Conservation (phyloP, 129 eudicot species). For the Daucus carota region DNA sequence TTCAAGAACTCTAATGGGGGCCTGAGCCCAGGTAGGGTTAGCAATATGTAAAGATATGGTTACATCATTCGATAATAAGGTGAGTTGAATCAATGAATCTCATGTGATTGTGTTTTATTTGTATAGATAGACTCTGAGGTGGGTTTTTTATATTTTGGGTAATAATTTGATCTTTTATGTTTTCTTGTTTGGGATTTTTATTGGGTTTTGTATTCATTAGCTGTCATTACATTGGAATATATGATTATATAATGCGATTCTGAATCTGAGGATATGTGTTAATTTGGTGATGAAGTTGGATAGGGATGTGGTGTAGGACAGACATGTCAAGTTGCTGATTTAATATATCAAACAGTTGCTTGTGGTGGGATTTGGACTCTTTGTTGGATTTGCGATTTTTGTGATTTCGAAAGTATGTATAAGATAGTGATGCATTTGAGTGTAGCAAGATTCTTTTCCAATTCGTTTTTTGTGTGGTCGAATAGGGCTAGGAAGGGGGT, state of each 20-base stretch:
- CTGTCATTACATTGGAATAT: neutral
- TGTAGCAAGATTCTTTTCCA: neutral
- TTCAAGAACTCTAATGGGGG: neutral
- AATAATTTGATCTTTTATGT: neutral
- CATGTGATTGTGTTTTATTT: neutral
- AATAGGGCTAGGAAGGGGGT: neutral
- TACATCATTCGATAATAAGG: neutral
- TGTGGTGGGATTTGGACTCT: conserved; percentile 9
- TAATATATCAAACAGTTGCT: neutral
- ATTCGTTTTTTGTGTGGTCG: neutral
- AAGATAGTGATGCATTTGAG: neutral
- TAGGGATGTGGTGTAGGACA: conserved; percentile 10
- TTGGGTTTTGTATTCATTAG: neutral
- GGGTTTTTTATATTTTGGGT: neutral
- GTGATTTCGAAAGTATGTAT: neutral
- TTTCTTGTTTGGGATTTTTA: neutral
- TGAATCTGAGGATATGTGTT: neutral
- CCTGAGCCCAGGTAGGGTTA: no score
- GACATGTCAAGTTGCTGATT: conserved; percentile 2
- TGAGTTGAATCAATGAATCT: neutral
- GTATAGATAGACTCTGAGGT: neutral
- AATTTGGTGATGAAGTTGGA: conserved; percentile 5
- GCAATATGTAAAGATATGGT: neutral
- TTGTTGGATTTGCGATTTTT: neutral
- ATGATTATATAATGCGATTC: neutral